These are phyloP conservation scores for Diaporthe humulicola DNA, from an alignment of 2,329 filamentous ascomycete species.

Conservation along the genomic window DNA sequence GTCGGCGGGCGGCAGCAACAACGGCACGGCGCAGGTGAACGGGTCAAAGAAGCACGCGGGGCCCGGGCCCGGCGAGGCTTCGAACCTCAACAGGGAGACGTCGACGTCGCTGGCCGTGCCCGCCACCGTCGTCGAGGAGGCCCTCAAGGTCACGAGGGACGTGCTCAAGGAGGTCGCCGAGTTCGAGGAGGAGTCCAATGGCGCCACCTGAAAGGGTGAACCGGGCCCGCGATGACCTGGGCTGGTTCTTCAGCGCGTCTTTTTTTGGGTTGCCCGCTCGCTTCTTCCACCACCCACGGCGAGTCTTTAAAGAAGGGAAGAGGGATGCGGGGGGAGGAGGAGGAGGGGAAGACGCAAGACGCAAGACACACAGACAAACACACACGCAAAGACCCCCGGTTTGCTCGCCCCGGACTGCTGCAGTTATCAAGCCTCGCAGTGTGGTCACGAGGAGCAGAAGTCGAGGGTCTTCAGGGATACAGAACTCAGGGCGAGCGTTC, in stretches of 20 bases:
- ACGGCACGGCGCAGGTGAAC: slow-evolving; percentile 45
- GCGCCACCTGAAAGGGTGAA: slow-evolving; percentile 33
- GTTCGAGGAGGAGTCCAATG: slow-evolving; percentile 49
- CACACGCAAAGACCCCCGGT: background rate
- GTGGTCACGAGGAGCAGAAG: background rate
- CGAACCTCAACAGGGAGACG: slow-evolving; percentile 42
- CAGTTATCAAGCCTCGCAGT: background rate
- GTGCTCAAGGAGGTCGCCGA: slow-evolving; percentile 66
- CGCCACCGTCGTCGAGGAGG: slow-evolving; percentile 71
- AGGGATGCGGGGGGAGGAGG: background rate
- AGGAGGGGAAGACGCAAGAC: background rate
- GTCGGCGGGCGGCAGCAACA: slow-evolving; percentile 21
- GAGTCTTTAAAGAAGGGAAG: background rate
- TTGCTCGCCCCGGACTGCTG: background rate
- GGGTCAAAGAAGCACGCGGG: slow-evolving; percentile 44
- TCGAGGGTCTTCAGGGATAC: background rate
- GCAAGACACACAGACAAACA: background rate
- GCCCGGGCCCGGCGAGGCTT: slow-evolving; percentile 42
- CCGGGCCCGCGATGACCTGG: background rate
- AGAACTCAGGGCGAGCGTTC: background rate
- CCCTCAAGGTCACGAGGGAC: slow-evolving; percentile 70
- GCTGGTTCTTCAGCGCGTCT: background rate
- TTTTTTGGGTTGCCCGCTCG: background rate
- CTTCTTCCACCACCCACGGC: background rate
- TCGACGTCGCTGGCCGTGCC: slow-evolving; percentile 66